A percentile compares a stretch with the other conserved stretches of the same genome.
Evolutionary conservation across 768 basidiomycete species (phyloP).

Genomic region (Hericium rajendrae): DNA sequence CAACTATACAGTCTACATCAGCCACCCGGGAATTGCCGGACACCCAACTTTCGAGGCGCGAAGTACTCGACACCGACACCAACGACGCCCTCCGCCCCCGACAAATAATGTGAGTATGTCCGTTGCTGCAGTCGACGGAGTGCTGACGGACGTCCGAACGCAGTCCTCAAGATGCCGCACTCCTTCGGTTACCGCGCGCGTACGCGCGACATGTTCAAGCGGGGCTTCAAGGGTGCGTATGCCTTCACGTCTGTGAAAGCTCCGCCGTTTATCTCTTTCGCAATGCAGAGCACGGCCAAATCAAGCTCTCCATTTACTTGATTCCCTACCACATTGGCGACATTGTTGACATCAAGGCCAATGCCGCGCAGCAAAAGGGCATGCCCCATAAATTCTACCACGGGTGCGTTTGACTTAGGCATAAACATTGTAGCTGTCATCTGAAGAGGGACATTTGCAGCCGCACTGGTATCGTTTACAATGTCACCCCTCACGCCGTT

Average conservation of each 20-base stretch:
- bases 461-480: conserved; percentile 97
- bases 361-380: conserved; percentile 98
- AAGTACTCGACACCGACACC: conserved; percentile 29
- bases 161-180: conserved; percentile 92
- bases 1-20: conserved; percentile 56
- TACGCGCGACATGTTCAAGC: conserved; percentile 99
- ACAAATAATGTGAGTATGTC: conserved; percentile 30
- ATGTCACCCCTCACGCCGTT: conserved; percentile 90
- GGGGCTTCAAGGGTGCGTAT: conserved; percentile 87
- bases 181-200: conserved; percentile 99
- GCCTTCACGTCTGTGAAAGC: conserved; percentile 2
- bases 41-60: conserved; percentile 18
- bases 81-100: conserved; percentile 28
- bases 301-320: conserved; percentile 89
- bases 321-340: conserved; percentile 92
- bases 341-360: conserved; percentile 99
- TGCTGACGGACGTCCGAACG: background rate
- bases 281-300: conserved; percentile 70
- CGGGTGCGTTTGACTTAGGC: conserved; percentile 48
- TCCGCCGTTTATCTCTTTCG: conserved; percentile 1
- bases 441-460: conserved; percentile 29
- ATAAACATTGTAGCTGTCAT: background rate
- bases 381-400: conserved; percentile 99
- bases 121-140: conserved; percentile 8
- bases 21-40: conserved; percentile 59